Evolutionary conservation across 2,329 filamentous ascomycete species (phyloP).

Genomic region (Aspergillus luchuensis): DNA sequence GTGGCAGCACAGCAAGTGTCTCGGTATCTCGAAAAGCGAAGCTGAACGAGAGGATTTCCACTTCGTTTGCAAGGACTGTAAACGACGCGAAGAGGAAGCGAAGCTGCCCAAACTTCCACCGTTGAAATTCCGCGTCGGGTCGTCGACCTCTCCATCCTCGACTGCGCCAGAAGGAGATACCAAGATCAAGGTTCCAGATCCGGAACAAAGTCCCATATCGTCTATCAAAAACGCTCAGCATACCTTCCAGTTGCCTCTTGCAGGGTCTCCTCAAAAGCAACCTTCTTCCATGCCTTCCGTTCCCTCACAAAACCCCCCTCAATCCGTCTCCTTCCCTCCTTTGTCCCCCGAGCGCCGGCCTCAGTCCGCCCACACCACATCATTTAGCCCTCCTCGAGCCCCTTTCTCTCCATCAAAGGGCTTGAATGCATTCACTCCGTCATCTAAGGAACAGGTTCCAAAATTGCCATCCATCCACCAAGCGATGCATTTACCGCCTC

Average conservation of each 20-base stretch:
- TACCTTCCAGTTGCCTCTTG: conserved; percentile 23
- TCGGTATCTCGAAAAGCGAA: conserved; percentile 74
- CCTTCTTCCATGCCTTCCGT: conserved; percentile 18
- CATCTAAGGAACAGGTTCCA: conserved; percentile 26
- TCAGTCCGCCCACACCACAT: conserved; percentile 26
- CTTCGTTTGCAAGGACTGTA: conserved; percentile 80
- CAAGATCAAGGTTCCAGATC: conserved; percentile 25
- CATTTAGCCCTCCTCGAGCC: conserved; percentile 32
- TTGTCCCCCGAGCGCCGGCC: conserved; percentile 36
- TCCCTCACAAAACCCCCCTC: conserved; percentile 15
- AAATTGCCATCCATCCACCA: conserved; percentile 33
- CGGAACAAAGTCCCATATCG: conserved; percentile 21
- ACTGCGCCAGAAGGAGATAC: conserved; percentile 18
- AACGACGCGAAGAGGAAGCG: conserved; percentile 64
- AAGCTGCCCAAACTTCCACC: conserved; percentile 64
- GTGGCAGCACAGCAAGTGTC: conserved; percentile 95
- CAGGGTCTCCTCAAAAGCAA: conserved; percentile 25
- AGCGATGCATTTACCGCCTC: conserved; percentile 33
- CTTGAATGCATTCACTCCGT: conserved; percentile 31
- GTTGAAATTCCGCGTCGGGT: conserved; percentile 59
- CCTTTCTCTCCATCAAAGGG: conserved; percentile 38
- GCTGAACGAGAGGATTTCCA: conserved; percentile 85
- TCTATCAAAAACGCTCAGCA: conserved; percentile 29
- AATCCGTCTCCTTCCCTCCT: conserved; percentile 21
- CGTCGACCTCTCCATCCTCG: conserved; percentile 45